Evolutionary conservation across 2,329 filamentous ascomycete species (phyloP), one percentile per base, ranked within the genome.

Genomic region (Verruconis gallopava): DNA sequence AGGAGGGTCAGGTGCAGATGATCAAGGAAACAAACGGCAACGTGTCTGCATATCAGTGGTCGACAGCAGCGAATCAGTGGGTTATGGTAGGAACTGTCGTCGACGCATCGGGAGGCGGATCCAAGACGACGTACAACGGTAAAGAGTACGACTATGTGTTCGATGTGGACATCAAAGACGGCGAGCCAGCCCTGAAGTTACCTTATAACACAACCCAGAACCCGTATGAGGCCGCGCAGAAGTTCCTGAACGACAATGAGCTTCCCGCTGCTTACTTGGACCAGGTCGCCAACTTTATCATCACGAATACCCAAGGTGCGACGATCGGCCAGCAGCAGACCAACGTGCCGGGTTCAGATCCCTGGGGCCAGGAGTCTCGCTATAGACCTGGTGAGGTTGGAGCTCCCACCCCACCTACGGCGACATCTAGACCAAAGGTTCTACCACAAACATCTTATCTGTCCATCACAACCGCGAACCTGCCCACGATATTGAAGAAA

Each of bases 101-200:
- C 9, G 85, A 93, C 51, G 83, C 81, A 4, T 85, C 81, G 28
- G 93, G 85, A 55, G 85, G 78, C 49, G 83, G 85, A 9, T 55
- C 57, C 9, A 66, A 65, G 41, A 58, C 62, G 12, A 77, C 77
- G 45, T 81, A 89, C 55, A 69, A 83, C 1, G 89, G 89, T 21
- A 76, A 93, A 55, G 83, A 89, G 47, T 98, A 93, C 58, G 91
- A 98, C 56, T 95, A 81, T 53, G 88, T 98, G 5, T 96, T 96
- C 51, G 88, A 95, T 55, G 88, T 95, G 19, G 88, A 94, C 52
- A 93, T 95, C 47, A 85, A 94, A 57, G 89, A 95, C 53, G 89
- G 86, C 40, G 89, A 93, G 55, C 88, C 89, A 11, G 77, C 89
- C 1, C 68, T 96, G 36, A 95, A 95, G 60, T 70, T 96, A n/a